Evolutionary conservation across 2,329 filamentous ascomycete genomes (phyloP), one percentile per base, ranked within the genome.

Genomic region (Colletotrichum musae): DNA sequence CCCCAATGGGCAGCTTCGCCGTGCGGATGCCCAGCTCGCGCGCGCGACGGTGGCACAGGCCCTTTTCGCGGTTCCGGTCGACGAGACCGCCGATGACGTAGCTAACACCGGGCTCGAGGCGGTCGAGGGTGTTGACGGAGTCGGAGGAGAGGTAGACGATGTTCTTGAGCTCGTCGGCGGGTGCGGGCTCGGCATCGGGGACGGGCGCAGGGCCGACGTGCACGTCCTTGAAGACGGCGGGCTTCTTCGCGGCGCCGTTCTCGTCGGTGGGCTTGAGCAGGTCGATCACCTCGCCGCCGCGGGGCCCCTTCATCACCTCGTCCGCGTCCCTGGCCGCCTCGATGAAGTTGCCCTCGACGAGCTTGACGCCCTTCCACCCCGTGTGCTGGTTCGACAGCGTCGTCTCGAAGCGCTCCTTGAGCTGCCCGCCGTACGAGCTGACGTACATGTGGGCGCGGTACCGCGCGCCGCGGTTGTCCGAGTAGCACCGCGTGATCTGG

Each of bases 61-160:
- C 94, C 83, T 99, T 99, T 81, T 99, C 92, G 52, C 96, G 89
- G 80, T 99, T 99, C 82, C 95, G 95, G 83, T 99, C 96, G 28
- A 99, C 96, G 43, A 99, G 86, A 0, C 95, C 96, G 43, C 96
- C 96, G 64, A 99, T 92, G 71, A 99, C 92, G 80, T 99, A 99
- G 68, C 91, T 95, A 70, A 92, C 94, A 81, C 96, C 92, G 0
- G 95, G 94, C 78, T 95, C 94, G 51, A 99, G 87, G 51, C 93
- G 88, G 6, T 92, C 91, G 36, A 99, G 86, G 0, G 93, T 95
- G 73, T 97, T 87, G 0, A 93, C 91, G n/a, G 94, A 97, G 80
- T 99, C 96, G 16, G 94, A 94, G 7, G 94, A 94, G 5, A 99
- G 89, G 77, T 99, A 99, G 66, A 99, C 88, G 6, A 98, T 85